A percentile compares a stretch with the other conserved stretches of the same genome.
These are phyloP conservation scores for Plectosphaerella cucumerina DNA, from an alignment of 2,329 filamentous ascomycete species.

Conservation along the genomic window DNA sequence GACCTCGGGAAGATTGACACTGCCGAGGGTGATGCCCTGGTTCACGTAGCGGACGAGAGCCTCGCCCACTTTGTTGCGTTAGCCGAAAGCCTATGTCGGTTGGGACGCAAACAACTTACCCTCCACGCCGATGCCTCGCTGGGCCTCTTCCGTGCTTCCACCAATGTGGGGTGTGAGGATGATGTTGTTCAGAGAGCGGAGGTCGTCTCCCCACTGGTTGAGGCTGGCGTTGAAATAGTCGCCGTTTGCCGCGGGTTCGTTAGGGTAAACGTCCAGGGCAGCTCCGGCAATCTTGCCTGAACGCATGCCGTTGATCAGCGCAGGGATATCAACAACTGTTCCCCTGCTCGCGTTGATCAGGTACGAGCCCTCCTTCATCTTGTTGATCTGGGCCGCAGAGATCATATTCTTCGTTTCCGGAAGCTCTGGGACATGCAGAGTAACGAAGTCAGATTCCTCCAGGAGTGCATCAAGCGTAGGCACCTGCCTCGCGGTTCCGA, in stretches of 20 bases:
- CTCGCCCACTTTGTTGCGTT: conserved; percentile 58
- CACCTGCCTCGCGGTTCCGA: conserved; percentile 85
- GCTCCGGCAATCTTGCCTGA: conserved; percentile 85
- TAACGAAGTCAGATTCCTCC: conserved; percentile 81
- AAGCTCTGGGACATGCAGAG: conserved; percentile 89
- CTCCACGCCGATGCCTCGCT: conserved; percentile 92
- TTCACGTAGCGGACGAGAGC: conserved; percentile 93
- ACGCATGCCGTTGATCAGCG: conserved; percentile 82
- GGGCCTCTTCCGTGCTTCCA: conserved; percentile 95
- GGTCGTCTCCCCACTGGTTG: conserved; percentile 80
- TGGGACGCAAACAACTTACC: conserved; percentile 30
- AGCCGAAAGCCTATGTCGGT: neutral
- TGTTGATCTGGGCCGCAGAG: conserved; percentile 67
- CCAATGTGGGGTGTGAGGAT: conserved; percentile 97
- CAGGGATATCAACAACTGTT: conserved; percentile 89
- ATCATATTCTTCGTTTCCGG: conserved; percentile 94
- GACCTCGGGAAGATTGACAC: conserved; percentile 96
- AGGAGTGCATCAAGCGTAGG: conserved; percentile 73
- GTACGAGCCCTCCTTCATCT: conserved; percentile 92
- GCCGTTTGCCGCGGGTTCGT: conserved; percentile 90
- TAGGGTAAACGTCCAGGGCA: conserved; percentile 93
- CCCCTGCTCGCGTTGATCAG: conserved; percentile 95
- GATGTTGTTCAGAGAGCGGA: conserved; percentile 82
- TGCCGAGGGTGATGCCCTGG: conserved; percentile 83
- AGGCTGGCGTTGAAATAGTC: conserved; percentile 87